These are phyloP conservation scores for Candida stauntonica DNA, from an alignment of 805 yeast species.

Conservation along the genomic window DNA sequence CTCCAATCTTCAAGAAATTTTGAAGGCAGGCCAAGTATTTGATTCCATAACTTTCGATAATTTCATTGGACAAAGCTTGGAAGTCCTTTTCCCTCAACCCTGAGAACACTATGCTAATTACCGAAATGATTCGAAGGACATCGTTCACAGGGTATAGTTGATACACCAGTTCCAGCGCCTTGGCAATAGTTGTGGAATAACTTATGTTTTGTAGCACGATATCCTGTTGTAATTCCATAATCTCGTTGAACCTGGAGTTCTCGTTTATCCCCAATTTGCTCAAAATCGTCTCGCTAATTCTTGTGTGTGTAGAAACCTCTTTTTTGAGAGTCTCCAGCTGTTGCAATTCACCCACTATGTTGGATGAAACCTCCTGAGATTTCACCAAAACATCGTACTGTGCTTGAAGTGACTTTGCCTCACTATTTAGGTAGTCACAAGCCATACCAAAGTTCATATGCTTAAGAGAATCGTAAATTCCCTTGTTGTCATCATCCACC, in stretches of 20 bases:
- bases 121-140: constrained; percentile 48
- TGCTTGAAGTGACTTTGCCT: constrained; percentile 67
- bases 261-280: constrained; percentile 26
- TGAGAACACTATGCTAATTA: constrained; percentile 58
- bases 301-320: constrained; percentile 67
- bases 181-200: constrained; percentile 30
- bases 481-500: constrained; percentile 7
- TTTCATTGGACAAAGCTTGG: constrained; percentile 46
- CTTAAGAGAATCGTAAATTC: constrained; percentile 32
- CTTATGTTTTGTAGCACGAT: constrained; percentile 51
- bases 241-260: constrained; percentile 35
- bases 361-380: constrained; percentile 35
- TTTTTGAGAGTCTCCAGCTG: constrained; percentile 64
- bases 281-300: constrained; percentile 62
- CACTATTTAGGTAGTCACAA: constrained; percentile 64
- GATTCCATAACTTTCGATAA: constrained; percentile 64
- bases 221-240: constrained; percentile 65
- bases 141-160: constrained; percentile 30
- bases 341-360: constrained; percentile 68
- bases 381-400: constrained; percentile 49
- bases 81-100: constrained; percentile 69
- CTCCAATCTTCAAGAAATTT: constrained; percentile 42
- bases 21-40: constrained; percentile 43
- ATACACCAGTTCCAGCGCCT: constrained; percentile 47
- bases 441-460: constrained; percentile 73